These are phyloP conservation scores for Bimuria novae-zelandiae DNA, from an alignment of 2,329 filamentous ascomycete species.

Conservation along the genomic window DNA sequence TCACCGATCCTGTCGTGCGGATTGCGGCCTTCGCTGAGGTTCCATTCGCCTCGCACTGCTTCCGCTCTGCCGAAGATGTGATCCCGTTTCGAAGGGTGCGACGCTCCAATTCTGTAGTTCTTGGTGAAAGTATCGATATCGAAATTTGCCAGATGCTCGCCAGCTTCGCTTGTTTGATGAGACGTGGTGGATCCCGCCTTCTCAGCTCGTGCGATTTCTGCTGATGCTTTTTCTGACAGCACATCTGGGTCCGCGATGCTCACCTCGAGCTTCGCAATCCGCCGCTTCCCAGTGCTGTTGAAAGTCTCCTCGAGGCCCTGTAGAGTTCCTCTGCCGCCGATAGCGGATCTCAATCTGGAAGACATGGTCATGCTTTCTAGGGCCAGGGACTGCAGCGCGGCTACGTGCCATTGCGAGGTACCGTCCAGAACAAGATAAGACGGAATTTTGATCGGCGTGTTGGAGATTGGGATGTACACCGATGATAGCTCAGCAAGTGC, in stretches of 20 bases:
- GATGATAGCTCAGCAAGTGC: conserved; percentile 73
- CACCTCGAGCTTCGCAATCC: conserved; percentile 75
- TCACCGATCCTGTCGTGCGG: conserved; percentile 42
- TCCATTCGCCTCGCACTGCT: conserved; percentile 47
- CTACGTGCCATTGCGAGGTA: conserved; percentile 76
- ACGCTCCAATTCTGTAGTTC: conserved; percentile 30
- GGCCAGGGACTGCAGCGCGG: conserved; percentile 75
- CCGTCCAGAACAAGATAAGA: conserved; percentile 63
- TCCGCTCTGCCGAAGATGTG: conserved; percentile 50
- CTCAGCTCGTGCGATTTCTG: conserved; percentile 30
- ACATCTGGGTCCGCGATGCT: conserved; percentile 55
- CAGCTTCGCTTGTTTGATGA: conserved; percentile 20
- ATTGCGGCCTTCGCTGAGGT: conserved; percentile 33
- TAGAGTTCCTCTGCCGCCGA: conserved; percentile 57
- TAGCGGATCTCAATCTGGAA: conserved; percentile 63
- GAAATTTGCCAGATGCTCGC: conserved; percentile 28
- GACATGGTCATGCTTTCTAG: conserved; percentile 80
- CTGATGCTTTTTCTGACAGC: conserved; percentile 29
- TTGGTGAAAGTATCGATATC: conserved; percentile 42
- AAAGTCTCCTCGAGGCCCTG: conserved; percentile 68
- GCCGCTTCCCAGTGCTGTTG: conserved; percentile 78
- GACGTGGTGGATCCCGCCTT: conserved; percentile 33
- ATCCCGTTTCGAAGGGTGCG: conserved; percentile 25
- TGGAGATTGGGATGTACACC: conserved; percentile 72
- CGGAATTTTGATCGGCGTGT: conserved; percentile 63